Evolutionary conservation across 768 basidiomycete genomes (phyloP).

Genomic region (Russula compacta): DNA sequence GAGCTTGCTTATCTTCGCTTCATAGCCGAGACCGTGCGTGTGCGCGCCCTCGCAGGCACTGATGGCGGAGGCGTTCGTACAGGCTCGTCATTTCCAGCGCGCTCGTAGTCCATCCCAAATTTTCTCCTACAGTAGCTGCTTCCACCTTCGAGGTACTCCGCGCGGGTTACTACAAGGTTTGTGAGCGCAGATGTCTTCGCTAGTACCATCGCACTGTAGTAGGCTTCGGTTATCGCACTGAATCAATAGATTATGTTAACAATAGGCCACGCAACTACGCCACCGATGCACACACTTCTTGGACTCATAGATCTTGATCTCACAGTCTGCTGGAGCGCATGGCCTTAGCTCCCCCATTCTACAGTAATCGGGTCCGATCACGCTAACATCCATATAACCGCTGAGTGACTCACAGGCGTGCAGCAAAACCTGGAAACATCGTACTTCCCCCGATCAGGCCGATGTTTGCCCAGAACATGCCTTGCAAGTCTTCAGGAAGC

Average conservation of each 20-base stretch:
- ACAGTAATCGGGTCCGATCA: slow-evolving; percentile 8
- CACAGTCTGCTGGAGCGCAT: slow-evolving; percentile 74
- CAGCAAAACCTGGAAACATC: slow-evolving; percentile 62
- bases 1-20: slow-evolving; percentile 17
- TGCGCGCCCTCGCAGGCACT: slow-evolving; percentile 2
- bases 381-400: background rate
- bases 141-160: slow-evolving; percentile 81
- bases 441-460: slow-evolving; percentile 81
- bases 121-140: slow-evolving; percentile 66
- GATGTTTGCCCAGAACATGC: slow-evolving; percentile 95
- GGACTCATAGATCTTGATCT: slow-evolving; percentile 64
- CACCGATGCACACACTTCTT: slow-evolving; percentile 49
- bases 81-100: slow-evolving; percentile 8
- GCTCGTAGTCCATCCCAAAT: slow-evolving; percentile 33
- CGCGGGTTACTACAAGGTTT: slow-evolving; percentile 53
- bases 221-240: slow-evolving; percentile 61
- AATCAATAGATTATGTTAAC: background rate
- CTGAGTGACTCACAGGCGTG: slow-evolving; percentile 54
- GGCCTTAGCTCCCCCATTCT: slow-evolving; percentile 69
- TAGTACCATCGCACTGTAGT: slow-evolving; percentile 51
- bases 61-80: slow-evolving; percentile 1
- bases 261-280: background rate
- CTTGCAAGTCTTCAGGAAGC: slow-evolving; percentile 74
- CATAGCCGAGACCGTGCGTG: slow-evolving; percentile 17
- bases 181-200: slow-evolving; percentile 44